Base-by-base conservation (phyloP, 495 filamentous ascomycete genomes). In the Lichina pygmaea region DNA sequence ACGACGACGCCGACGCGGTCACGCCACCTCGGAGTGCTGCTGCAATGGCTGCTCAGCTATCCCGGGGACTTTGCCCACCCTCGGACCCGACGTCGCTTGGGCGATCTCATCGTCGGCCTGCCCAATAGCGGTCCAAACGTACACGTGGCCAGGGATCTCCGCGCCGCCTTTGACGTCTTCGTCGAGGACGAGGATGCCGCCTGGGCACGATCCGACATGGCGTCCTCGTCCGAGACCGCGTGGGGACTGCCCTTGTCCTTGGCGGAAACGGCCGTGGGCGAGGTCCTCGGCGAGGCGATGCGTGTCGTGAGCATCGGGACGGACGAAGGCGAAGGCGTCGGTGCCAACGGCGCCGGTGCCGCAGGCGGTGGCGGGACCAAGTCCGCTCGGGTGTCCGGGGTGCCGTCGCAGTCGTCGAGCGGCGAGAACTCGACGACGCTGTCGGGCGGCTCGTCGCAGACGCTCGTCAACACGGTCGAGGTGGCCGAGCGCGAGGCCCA, bases 61-160 rank as follows among this genome's bases (percentile, higher is more conserved):
- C 84, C 89, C 0, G 86, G 81, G 3, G 89, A 97, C 59, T 91
- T 94, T 62, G 80, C 83, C 0, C 70, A 79, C 52, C 72, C 77
- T n/a, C 67, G 67, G 45, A 89, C 84, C 8, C 73, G 73, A 46
- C 70, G 68, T 50, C 67, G 63, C 7, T 62, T 93, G 45, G 65
- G 72, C 30, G 72, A 71, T 15, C 86, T 97, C 53, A 72, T 93
- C 8, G 54, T 61, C 13, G 64, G 66, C 9, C 58, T 94, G 34
- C 69, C 79, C 41, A 65, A 65, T 13, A 77, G 75, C 47, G 71
- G 78, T 40, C 73, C 82, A 44, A 85, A 86, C 59, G 75, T 81
- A 46, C 71, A 77, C 24, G 81, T 86, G 2, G 78, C 79, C 8
- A 77, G 81, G 51, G 84, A 93, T 52, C 84, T 97, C 58, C 65